Conservation (phyloP, 805 yeast genomes). For the Danielozyma ontarioensis region DNA sequence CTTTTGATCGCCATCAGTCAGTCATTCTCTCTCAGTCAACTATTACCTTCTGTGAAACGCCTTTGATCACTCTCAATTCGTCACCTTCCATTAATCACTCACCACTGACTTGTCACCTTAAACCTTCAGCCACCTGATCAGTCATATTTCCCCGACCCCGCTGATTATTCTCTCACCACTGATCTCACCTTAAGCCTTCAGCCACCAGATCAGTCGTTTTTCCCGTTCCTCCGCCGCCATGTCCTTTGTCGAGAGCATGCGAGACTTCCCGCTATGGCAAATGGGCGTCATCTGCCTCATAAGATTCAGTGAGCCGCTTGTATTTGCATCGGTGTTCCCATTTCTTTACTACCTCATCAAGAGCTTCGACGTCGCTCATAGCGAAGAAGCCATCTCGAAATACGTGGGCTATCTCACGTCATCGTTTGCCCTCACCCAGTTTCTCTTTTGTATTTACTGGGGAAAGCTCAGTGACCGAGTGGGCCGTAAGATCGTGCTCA, state of each 20-base stretch:
- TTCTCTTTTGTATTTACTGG: conserved; percentile 11
- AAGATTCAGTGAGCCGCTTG: conserved; percentile 57
- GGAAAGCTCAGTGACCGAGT: background rate
- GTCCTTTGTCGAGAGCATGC: conserved; percentile 9
- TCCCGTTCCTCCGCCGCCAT: no score
- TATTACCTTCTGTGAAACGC: no score
- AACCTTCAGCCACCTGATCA: no score
- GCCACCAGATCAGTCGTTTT: no score
- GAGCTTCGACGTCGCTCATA: conserved; percentile 38
- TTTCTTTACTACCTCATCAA: conserved; percentile 60
- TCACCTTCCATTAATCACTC: no score
- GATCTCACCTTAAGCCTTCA: no score
- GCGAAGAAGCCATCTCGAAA: background rate
- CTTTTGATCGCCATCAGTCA: no score
- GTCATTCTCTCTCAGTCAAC: no score
- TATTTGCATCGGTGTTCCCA: conserved; percentile 61
- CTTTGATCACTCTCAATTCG: no score
- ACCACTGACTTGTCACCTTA: no score
- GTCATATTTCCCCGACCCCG: no score
- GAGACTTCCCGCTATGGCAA: conserved; percentile 17
- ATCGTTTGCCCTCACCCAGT: conserved; percentile 14
- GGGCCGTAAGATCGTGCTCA: background rate
- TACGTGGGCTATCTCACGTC: background rate
- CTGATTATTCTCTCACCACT: no score
- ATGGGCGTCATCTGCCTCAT: conserved; percentile 15